Conservation (phyloP, 768 basidiomycete genomes). For the Calocera viscosa region DNA sequence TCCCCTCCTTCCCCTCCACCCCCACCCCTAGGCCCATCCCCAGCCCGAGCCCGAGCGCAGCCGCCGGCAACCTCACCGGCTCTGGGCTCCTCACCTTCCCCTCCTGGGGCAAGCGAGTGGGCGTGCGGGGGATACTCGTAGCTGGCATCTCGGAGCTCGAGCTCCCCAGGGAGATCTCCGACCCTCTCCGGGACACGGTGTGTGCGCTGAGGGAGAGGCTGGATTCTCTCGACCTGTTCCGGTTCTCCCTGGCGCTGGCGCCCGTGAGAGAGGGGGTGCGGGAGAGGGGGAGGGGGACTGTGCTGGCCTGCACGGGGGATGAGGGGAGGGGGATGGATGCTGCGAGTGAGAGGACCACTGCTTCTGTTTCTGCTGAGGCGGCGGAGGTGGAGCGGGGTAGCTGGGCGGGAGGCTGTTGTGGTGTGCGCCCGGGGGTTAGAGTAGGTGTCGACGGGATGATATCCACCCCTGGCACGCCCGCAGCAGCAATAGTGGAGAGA, state of each 20-base stretch:
- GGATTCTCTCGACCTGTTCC: too few relatives aligned
- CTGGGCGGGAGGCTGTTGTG: constrained; percentile 23
- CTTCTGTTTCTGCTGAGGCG: constrained; percentile 35
- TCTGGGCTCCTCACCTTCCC: neutral
- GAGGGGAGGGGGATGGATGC: constrained; percentile 14
- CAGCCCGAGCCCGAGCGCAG: neutral
- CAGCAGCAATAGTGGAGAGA: constrained; percentile 27
- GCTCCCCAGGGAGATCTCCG: neutral
- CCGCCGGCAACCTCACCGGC: neutral
- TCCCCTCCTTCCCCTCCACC: neutral
- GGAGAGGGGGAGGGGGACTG: constrained; percentile 3
- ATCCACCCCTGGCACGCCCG: neutral
- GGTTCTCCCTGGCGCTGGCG: neutral
- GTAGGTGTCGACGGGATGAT: constrained; percentile 3
- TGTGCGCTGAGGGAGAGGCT: neutral
- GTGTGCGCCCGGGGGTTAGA: neutral
- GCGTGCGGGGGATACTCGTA: neutral
- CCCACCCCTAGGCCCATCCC: neutral
- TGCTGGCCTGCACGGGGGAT: constrained; percentile 13
- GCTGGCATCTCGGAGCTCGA: neutral
- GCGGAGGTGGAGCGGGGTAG: constrained; percentile 16
- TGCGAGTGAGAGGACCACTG: constrained; percentile 23
- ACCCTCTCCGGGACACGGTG: neutral
- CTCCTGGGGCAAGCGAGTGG: neutral
- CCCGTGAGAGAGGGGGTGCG: neutral